Percentiles rank a stretch among this genome's conserved stretches.
These are phyloP conservation scores for Corrigiola litoralis DNA, from an alignment of 179 eudicot species.

Conservation along the genomic window DNA sequence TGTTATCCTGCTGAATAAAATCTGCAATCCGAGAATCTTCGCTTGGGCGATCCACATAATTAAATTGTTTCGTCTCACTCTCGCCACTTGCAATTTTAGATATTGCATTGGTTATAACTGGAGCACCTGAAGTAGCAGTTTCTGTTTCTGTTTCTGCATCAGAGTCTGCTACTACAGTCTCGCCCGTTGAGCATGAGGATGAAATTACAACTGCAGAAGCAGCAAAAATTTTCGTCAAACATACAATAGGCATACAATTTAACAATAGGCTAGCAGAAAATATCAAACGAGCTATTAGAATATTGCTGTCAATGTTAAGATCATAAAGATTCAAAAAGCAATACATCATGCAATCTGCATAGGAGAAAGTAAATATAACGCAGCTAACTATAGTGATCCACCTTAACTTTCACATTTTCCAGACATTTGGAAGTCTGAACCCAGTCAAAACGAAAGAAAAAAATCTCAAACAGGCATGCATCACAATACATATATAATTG, in stretches of 20 bases:
- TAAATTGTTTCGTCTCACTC: conserved; percentile 7
- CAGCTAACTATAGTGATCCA: no score
- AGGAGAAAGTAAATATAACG: no score
- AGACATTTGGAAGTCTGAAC: no score
- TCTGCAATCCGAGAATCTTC: conserved; percentile 12
- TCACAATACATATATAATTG: no score
- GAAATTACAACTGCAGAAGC: conserved; percentile 62
- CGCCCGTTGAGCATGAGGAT: conserved; percentile 95
- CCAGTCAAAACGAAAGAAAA: no score
- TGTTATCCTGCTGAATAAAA: background rate
- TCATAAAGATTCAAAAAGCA: no score
- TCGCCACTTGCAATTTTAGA: conserved; percentile 7
- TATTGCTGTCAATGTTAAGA: no score
- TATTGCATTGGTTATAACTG: conserved; percentile 14
- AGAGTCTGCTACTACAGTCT: conserved; percentile 96
- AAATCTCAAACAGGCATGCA: no score
- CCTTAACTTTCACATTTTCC: no score
- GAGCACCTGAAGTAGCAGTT: conserved; percentile 58
- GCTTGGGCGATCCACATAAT: conserved; percentile 8
- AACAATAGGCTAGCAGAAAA: background rate
- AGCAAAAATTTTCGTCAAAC: conserved; percentile 1
- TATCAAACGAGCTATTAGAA: no score
- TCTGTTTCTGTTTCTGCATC: conserved; percentile 82
- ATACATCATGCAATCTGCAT: no score
- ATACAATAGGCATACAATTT: background rate